Conservation (phyloP, 768 basidiomycete species). For the Xerocomellus amylosporus region DNA sequence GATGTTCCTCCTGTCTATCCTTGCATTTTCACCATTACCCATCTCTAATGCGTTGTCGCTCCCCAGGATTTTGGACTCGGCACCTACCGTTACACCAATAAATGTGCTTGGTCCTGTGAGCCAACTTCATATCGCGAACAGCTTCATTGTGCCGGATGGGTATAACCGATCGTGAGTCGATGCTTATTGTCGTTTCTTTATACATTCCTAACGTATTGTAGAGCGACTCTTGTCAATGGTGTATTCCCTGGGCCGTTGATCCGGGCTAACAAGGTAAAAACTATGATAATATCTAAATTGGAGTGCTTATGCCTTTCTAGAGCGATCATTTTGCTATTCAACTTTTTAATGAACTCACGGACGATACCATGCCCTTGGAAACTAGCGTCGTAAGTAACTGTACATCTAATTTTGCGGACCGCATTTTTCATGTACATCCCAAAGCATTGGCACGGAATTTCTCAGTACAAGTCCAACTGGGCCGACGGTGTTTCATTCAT, state of each 20-base stretch:
- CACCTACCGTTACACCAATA: neutral
- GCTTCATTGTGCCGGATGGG: slow-evolving; percentile 46
- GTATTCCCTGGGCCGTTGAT: slow-evolving; percentile 49
- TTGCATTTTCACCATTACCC: slow-evolving; percentile 10
- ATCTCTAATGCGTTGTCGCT: slow-evolving; percentile 3
- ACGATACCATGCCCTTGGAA: slow-evolving; percentile 44
- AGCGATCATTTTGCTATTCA: slow-evolving; percentile 39
- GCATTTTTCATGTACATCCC: slow-evolving; percentile 13
- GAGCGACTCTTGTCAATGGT: slow-evolving; percentile 44
- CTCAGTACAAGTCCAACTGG: slow-evolving; percentile 30
- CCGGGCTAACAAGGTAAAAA: slow-evolving; percentile 33
- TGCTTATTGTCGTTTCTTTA: neutral
- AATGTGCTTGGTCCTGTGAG: slow-evolving; percentile 18
- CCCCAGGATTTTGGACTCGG: neutral
- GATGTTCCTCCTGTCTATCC: slow-evolving; percentile 6
- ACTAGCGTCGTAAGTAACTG: slow-evolving; percentile 39
- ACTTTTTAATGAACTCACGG: slow-evolving; percentile 44
- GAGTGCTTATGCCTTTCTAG: slow-evolving; percentile 22
- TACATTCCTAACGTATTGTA: slow-evolving; percentile 10
- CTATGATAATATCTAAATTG: neutral
- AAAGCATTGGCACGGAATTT: slow-evolving; percentile 35
- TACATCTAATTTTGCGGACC: neutral
- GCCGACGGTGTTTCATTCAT: slow-evolving; percentile 38
- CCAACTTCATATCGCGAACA: slow-evolving; percentile 38
- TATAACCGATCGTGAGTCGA: slow-evolving; percentile 37